phyloP scores from a whole-genome alignment of 192 early-diverging fungal species.

The Spizellomyces punctatus region DNA sequence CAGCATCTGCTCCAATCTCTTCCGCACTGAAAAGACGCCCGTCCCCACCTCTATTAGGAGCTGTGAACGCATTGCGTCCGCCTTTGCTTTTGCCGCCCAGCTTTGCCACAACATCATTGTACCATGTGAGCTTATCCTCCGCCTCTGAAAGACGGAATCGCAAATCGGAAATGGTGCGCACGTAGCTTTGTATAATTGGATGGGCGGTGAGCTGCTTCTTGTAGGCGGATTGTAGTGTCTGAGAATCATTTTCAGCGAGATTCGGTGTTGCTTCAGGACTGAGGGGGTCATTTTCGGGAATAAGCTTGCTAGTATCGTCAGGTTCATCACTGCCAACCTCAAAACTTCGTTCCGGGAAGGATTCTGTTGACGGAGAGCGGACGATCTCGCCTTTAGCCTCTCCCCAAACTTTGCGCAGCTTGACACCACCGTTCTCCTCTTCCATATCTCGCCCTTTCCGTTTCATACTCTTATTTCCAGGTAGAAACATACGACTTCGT shows the following conservation, averaged over 20 bases:
- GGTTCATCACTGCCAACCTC: not conserved
- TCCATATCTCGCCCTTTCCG: conserved; percentile 13
- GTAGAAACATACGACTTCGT: conserved; percentile 6
- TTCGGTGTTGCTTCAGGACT: not conserved
- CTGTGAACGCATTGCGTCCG: conserved; percentile 12
- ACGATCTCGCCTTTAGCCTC: not conserved
- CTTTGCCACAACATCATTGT: conserved; percentile 47
- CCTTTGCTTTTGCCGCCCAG: conserved; percentile 24
- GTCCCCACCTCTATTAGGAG: conserved; percentile 21
- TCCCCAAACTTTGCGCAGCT: conserved; percentile 17
- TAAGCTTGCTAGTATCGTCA: not conserved
- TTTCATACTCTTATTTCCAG: conserved; percentile 18
- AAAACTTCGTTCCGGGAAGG: not conserved
- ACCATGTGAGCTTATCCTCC: conserved; percentile 53
- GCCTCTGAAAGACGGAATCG: conserved; percentile 42
- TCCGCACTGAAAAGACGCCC: conserved; percentile 13
- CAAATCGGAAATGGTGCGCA: conserved; percentile 43
- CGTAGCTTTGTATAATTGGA: conserved; percentile 40
- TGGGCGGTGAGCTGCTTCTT: conserved; percentile 1
- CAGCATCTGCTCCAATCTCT: conserved; percentile 17
- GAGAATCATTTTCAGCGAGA: not conserved
- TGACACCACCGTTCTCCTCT: not conserved
- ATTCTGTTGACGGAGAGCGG: not conserved
- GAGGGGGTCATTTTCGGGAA: not conserved
- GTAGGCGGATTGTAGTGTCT: not conserved